Conservation (phyloP, 2,329 filamentous ascomycete species). For the Didymella lethalis region DNA sequence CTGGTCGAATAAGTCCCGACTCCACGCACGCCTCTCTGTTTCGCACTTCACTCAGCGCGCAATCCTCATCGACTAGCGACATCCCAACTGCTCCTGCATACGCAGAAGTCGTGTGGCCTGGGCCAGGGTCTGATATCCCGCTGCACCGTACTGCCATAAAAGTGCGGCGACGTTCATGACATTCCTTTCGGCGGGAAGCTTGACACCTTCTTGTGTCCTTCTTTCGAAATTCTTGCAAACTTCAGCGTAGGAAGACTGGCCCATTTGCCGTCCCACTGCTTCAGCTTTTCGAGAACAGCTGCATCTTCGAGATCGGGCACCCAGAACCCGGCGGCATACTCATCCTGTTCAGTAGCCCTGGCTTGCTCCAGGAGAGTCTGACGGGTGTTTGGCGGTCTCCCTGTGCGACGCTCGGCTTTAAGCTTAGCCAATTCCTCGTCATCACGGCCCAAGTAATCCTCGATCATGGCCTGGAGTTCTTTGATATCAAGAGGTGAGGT, state of each 20-base stretch:
- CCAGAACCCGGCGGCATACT: slow-evolving; percentile 86
- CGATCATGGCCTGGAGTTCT: slow-evolving; percentile 62
- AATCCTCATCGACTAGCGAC: not conserved
- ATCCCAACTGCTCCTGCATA: not conserved
- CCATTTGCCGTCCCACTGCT: slow-evolving; percentile 85
- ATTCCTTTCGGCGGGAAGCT: slow-evolving; percentile 74
- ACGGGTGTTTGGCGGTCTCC: slow-evolving; percentile 77
- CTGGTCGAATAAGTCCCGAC: not conserved
- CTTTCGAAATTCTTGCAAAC: slow-evolving; percentile 76
- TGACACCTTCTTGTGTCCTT: slow-evolving; percentile 71
- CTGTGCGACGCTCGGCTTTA: slow-evolving; percentile 75
- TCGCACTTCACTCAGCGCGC: not conserved
- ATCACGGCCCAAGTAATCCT: slow-evolving; percentile 64
- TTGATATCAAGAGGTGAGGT: slow-evolving; percentile 57
- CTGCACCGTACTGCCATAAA: not conserved
- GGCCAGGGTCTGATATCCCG: not conserved
- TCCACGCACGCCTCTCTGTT: not conserved
- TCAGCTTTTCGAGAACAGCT: slow-evolving; percentile 70
- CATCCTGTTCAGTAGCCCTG: slow-evolving; percentile 74
- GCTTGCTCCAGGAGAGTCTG: slow-evolving; percentile 80
- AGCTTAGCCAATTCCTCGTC: slow-evolving; percentile 73
- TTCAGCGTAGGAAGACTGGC: slow-evolving; percentile 76
- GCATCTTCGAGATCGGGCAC: slow-evolving; percentile 77
- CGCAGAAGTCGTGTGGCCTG: not conserved
- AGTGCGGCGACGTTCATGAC: slow-evolving; percentile 35